Percentiles rank a stretch among this genome's conserved stretches.
Conservation (phyloP, 1,284 basidiomycete species). For the Trametes versicolor region DNA sequence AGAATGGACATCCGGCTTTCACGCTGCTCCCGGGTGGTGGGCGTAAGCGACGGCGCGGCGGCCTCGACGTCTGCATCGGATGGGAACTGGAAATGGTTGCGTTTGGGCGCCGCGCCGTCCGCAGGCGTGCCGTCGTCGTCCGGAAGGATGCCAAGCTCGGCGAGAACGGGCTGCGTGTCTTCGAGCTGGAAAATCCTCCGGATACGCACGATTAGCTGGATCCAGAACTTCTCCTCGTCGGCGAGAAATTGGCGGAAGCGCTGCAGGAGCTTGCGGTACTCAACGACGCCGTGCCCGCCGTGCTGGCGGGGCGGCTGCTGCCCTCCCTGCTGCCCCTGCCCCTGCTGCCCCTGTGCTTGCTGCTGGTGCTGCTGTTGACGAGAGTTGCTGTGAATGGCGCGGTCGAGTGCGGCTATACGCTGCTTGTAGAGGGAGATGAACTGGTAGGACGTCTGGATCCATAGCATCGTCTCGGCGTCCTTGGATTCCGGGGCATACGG, state of each 20-base stretch:
- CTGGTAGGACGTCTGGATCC: slow-evolving; percentile 92
- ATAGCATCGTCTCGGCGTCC: slow-evolving; percentile 85
- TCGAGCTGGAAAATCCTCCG: slow-evolving; percentile 73
- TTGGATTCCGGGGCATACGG: slow-evolving; percentile 81
- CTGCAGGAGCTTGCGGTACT: slow-evolving; percentile 86
- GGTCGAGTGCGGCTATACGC: slow-evolving; percentile 75
- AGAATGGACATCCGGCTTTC: slow-evolving; percentile 75
- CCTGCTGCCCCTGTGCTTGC: slow-evolving; percentile 43
- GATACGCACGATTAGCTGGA: slow-evolving; percentile 76
- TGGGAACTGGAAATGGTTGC: slow-evolving; percentile 67
- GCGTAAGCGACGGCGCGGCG: slow-evolving; percentile 47
- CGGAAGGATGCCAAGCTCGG: slow-evolving; percentile 62
- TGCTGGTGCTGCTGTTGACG: slow-evolving; percentile 55
- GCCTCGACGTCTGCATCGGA: slow-evolving; percentile 50
- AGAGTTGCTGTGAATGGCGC: slow-evolving; percentile 56
- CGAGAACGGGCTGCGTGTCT: slow-evolving; percentile 66
- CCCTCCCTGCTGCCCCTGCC: slow-evolving; percentile 37
- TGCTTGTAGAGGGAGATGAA: slow-evolving; percentile 89
- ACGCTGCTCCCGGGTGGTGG: slow-evolving; percentile 61
- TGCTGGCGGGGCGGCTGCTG: slow-evolving; percentile 43
- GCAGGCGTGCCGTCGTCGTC: slow-evolving; percentile 40
- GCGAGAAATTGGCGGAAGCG: slow-evolving; percentile 88
- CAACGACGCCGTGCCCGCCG: slow-evolving; percentile 67
- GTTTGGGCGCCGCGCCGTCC: slow-evolving; percentile 36
- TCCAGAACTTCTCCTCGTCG: slow-evolving; percentile 91